phyloP scores from a whole-genome alignment of 768 basidiomycete species.

The Pleurotus salmoneostramineus region DNA sequence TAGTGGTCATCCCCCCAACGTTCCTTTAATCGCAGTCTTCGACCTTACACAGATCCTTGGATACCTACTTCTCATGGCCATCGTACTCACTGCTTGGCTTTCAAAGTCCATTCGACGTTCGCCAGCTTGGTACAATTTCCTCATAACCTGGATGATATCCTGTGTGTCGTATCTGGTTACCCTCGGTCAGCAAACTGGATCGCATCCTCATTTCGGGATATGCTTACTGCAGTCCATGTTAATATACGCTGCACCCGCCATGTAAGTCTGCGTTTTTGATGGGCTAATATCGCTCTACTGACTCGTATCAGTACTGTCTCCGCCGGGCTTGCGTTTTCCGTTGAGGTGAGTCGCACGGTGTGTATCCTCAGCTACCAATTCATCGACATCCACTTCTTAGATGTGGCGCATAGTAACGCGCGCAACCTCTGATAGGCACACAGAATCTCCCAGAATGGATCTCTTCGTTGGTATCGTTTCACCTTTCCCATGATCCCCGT shows the following conservation, averaged over 20 bases:
- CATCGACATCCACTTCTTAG: neutral
- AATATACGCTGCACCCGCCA: neutral
- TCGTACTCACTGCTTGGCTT: neutral
- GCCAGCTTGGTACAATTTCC: neutral
- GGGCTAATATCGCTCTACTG: neutral
- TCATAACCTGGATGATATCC: neutral
- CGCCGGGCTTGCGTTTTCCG: neutral
- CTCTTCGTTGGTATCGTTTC: neutral
- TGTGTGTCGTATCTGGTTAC: slow-evolving; percentile 1
- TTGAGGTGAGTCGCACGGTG: neutral
- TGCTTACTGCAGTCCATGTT: neutral
- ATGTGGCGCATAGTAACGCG: neutral
- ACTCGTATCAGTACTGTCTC: neutral
- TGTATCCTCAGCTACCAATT: neutral
- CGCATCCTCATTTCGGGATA: neutral
- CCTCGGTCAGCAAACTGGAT: slow-evolving; percentile 2
- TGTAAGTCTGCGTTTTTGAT: neutral
- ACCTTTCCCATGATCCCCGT: no score
- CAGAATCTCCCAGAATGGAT: neutral
- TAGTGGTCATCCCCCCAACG: neutral
- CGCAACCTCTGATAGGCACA: neutral
- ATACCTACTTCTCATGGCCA: neutral
- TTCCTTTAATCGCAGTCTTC: neutral
- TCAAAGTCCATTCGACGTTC: neutral
- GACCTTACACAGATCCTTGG: slow-evolving; percentile 1